Conservation (phyloP, 2,329 filamentous ascomycete species). For the Plectosphaerella cucumerina region DNA sequence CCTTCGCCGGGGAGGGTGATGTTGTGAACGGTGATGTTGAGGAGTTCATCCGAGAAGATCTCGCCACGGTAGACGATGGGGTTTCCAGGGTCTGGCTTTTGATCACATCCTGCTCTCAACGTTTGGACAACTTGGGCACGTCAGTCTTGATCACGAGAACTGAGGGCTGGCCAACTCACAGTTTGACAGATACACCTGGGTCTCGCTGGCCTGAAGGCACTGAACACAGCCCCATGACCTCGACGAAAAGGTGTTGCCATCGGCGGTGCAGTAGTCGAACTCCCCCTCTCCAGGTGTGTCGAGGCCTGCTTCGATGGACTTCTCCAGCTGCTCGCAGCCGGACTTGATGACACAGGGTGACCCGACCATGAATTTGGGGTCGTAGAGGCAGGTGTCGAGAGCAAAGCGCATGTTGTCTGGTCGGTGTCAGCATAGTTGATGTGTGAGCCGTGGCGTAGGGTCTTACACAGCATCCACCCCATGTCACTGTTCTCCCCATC, state of each 20-base stretch:
- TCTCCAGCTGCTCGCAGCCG: conserved; percentile 35
- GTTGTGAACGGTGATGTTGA: conserved; percentile 36
- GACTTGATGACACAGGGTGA: conserved; percentile 39
- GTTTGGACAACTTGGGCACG: conserved; percentile 37
- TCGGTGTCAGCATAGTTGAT: background rate
- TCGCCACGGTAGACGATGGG: conserved; percentile 36
- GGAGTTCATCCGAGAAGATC: conserved; percentile 29
- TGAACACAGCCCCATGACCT: conserved; percentile 29
- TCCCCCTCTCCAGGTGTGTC: conserved; percentile 17
- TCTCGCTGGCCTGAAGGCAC: conserved; percentile 35
- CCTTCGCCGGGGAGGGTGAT: conserved; percentile 16
- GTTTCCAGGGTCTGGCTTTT: conserved; percentile 32
- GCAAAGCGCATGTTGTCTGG: conserved; percentile 47
- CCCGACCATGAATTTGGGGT: conserved; percentile 22
- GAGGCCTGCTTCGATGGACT: conserved; percentile 28
- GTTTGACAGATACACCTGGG: conserved; percentile 42
- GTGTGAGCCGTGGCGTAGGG: background rate
- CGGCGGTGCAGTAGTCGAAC: conserved; percentile 37
- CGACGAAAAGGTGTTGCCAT: conserved; percentile 26
- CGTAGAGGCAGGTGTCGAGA: conserved; percentile 41
- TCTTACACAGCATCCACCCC: conserved; percentile 44
- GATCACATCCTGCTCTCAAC: conserved; percentile 42
- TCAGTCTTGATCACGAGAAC: conserved; percentile 5
- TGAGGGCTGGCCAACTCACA: conserved; percentile 31
- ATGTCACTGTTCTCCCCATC: conserved; percentile 35